Evolutionary conservation across 768 basidiomycete genomes (phyloP).

Genomic region (Paxillus involutus): DNA sequence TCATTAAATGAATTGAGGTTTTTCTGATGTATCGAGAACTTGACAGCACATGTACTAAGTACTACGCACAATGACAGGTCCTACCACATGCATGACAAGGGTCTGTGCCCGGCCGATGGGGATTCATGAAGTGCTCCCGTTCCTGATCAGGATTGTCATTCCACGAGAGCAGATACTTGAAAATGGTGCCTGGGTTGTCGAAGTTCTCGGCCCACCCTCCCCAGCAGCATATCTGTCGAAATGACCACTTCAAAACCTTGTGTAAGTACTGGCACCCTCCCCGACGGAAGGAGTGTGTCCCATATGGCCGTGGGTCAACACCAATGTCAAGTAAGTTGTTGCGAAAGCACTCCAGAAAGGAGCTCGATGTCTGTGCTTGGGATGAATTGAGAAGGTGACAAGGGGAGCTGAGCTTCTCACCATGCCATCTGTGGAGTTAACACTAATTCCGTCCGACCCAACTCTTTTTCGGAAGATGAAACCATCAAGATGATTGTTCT

Average conservation of each 20-base stretch:
- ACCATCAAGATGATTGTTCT: neutral
- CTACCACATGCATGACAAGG: conserved; percentile 31
- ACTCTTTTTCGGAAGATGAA: conserved; percentile 1
- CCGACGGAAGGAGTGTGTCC: conserved; percentile 34
- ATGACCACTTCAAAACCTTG: conserved; percentile 30
- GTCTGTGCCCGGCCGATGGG: conserved; percentile 18
- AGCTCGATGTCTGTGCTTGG: conserved; percentile 24
- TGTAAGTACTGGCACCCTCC: conserved; percentile 42
- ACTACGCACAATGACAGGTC: conserved; percentile 32
- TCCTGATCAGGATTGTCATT: conserved; percentile 34
- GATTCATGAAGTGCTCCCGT: conserved; percentile 39
- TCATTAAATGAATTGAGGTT: no score
- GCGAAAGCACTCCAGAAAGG: conserved; percentile 38
- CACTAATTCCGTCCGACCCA: neutral
- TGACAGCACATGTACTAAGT: no score
- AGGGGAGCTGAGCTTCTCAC: neutral
- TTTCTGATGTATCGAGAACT: no score
- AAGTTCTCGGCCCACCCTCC: conserved; percentile 44
- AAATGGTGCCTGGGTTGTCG: conserved; percentile 37
- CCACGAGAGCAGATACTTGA: conserved; percentile 44
- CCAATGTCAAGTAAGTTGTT: conserved; percentile 41
- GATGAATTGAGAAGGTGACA: neutral
- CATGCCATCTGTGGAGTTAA: neutral
- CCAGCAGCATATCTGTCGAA: conserved; percentile 44
- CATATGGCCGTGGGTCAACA: conserved; percentile 34